Evolutionary conservation across 148 eudicot genomes (phyloP).

Genomic region (Cornus controversa): DNA sequence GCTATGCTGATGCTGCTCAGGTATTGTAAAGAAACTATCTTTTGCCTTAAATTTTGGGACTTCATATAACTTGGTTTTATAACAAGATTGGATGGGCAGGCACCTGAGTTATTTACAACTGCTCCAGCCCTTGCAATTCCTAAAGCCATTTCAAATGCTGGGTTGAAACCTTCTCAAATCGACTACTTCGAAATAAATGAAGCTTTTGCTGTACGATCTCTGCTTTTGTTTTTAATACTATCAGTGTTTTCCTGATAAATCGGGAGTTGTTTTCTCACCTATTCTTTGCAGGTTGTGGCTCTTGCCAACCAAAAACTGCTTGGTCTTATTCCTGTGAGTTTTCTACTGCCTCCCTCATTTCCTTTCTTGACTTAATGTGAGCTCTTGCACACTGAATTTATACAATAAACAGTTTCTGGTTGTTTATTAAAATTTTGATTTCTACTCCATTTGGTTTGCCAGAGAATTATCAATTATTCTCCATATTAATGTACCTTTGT

Average conservation of each 20-base stretch:
- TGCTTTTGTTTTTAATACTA: constrained; percentile 2
- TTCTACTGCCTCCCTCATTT: constrained; percentile 7
- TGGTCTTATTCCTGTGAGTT: constrained; percentile 78
- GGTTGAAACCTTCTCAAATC: constrained; percentile 70
- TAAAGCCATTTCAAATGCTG: constrained; percentile 81
- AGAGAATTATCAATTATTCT: not conserved
- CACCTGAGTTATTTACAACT: constrained; percentile 90
- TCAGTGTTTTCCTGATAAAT: not conserved
- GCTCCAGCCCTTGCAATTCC: constrained; percentile 98
- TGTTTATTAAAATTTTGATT: not conserved
- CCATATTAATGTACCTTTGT: not conserved
- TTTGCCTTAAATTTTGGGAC: not conserved
- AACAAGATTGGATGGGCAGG: constrained; percentile 46
- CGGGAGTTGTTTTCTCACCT: constrained; percentile 7
- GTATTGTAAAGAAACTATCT: constrained; percentile 24
- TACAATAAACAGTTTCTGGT: not conserved
- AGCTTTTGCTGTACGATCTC: constrained; percentile 81
- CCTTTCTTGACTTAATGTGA: not conserved
- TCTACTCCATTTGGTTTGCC: not conserved
- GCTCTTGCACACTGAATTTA: constrained; percentile 1
- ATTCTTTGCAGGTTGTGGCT: constrained; percentile 78
- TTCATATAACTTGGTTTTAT: constrained; percentile 1
- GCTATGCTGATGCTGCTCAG: constrained; percentile 97
- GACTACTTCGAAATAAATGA: constrained; percentile 93
- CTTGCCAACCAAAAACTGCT: constrained; percentile 83